Evolutionary conservation across 768 basidiomycete species (phyloP).

Genomic region (Boletus rufocinnamomeus): DNA sequence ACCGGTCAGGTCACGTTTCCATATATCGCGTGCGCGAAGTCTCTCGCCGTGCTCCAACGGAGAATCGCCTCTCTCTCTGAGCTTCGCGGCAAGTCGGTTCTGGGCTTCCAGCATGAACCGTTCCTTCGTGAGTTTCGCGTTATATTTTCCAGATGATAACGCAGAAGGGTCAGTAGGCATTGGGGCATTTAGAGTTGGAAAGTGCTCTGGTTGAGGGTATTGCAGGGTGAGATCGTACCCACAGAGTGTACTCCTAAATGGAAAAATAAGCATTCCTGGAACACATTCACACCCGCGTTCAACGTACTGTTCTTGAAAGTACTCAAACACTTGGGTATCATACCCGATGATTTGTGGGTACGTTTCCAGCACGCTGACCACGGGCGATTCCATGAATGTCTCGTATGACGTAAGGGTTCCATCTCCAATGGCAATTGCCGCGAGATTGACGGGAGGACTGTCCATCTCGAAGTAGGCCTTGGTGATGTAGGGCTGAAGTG

Average conservation of each 20-base stretch:
- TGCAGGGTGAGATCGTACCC: slow-evolving; percentile 65
- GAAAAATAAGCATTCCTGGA: not conserved
- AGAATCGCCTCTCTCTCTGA: slow-evolving; percentile 18
- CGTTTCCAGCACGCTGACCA: slow-evolving; percentile 48
- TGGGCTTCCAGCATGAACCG: slow-evolving; percentile 14
- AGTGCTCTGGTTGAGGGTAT: slow-evolving; percentile 59
- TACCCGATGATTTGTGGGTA: slow-evolving; percentile 38
- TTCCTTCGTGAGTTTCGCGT: slow-evolving; percentile 6
- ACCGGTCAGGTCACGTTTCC: slow-evolving; percentile 49
- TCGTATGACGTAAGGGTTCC: slow-evolving; percentile 40
- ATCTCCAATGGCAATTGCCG: slow-evolving; percentile 46
- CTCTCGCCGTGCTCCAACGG: slow-evolving; percentile 21
- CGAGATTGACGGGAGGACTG: slow-evolving; percentile 67
- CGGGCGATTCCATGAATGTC: slow-evolving; percentile 53
- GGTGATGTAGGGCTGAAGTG: slow-evolving; percentile 69
- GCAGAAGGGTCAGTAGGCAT: accelerated
- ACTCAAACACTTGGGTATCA: slow-evolving; percentile 61
- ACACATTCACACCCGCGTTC: not conserved
- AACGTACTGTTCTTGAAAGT: slow-evolving; percentile 64
- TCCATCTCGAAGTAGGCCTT: slow-evolving; percentile 41
- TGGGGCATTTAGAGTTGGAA: slow-evolving; percentile 38
- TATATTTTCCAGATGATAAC: not conserved
- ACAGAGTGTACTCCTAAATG: slow-evolving; percentile 56
- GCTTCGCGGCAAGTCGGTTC: slow-evolving; percentile 5
- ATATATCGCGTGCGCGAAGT: slow-evolving; percentile 20